Conservation (phyloP, 306 rosid species). For the Glycine latifolia region DNA sequence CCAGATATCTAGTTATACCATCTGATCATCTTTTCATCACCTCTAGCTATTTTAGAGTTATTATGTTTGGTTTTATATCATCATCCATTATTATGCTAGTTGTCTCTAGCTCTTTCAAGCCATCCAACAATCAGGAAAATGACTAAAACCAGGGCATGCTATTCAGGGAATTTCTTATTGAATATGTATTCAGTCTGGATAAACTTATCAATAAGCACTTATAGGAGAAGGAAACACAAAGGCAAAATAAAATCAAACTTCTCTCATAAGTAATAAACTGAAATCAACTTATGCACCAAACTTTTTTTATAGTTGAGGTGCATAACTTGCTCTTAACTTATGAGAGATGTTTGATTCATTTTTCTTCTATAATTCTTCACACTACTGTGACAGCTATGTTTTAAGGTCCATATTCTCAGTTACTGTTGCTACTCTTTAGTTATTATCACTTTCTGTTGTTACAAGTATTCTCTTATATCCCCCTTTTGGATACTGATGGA, state of each 20-base stretch:
- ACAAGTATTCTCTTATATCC: constrained; percentile 25
- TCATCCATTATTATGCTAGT: too few species aligned
- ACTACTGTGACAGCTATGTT: constrained; percentile 7
- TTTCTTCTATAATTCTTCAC: background rate
- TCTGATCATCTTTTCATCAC: too few species aligned
- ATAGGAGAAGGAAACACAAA: background rate
- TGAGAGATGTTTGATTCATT: background rate
- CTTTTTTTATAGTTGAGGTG: background rate
- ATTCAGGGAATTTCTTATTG: constrained; percentile 23
- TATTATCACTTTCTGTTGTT: constrained; percentile 10
- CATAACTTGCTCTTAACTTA: background rate
- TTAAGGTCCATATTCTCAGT: constrained; percentile 16
- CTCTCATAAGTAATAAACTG: too few species aligned
- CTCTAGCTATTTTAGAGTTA: too few species aligned
- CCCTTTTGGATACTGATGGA: constrained; percentile 29
- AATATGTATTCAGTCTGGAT: background rate
- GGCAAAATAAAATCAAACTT: background rate
- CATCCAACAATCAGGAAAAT: constrained; percentile 18
- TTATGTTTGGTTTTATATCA: too few species aligned
- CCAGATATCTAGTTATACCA: too few species aligned
- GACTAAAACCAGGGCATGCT: background rate
- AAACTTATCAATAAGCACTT: background rate
- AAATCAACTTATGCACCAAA: too few species aligned
- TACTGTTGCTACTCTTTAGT: constrained; percentile 7
- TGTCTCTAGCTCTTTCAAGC: too few species aligned